These are phyloP conservation scores for Sugiyamaella neomexicana DNA, from an alignment of 1,139 yeast species.

Conservation along the genomic window DNA sequence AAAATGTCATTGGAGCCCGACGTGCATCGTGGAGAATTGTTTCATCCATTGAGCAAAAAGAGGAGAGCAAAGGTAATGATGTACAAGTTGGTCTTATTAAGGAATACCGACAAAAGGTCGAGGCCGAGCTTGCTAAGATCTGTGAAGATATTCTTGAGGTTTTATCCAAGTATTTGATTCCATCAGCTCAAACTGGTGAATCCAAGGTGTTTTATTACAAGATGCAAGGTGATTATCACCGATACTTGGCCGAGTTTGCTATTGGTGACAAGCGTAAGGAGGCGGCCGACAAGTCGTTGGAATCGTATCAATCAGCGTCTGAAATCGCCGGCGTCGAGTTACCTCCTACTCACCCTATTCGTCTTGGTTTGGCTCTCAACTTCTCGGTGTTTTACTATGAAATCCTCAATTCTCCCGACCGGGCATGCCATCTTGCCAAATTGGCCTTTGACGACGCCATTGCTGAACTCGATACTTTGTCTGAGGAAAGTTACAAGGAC, in stretches of 20 bases:
- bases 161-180: constrained; percentile 84
- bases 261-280: constrained; percentile 86
- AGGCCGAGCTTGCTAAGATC: constrained; percentile 86
- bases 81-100: constrained; percentile 85
- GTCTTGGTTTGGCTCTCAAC: constrained; percentile 96
- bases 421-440: constrained; percentile 97
- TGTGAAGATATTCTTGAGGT: constrained; percentile 92
- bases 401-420: constrained; percentile 95
- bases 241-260: constrained; percentile 97
- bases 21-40: constrained; percentile 99
- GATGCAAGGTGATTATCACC: constrained; percentile 99
- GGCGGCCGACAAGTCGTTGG: constrained; percentile 89
- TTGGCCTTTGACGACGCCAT: constrained; percentile 99
- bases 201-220: constrained; percentile 97
- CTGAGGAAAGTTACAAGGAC: constrained; percentile 98
- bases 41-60: constrained; percentile 96
- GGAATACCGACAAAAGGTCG: constrained; percentile 94
- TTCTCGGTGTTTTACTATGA: constrained; percentile 98
- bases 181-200: constrained; percentile 94
- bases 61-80: constrained; percentile 92
- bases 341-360: constrained; percentile 98
- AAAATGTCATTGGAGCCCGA: constrained; percentile 98
- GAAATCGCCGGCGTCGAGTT: constrained; percentile 96
- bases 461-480: constrained; percentile 95
- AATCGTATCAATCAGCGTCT: constrained; percentile 92